Evolutionary conservation across 768 basidiomycete species (phyloP), one percentile per base, ranked within the genome.

Genomic region (Tephrocybe rancida): DNA sequence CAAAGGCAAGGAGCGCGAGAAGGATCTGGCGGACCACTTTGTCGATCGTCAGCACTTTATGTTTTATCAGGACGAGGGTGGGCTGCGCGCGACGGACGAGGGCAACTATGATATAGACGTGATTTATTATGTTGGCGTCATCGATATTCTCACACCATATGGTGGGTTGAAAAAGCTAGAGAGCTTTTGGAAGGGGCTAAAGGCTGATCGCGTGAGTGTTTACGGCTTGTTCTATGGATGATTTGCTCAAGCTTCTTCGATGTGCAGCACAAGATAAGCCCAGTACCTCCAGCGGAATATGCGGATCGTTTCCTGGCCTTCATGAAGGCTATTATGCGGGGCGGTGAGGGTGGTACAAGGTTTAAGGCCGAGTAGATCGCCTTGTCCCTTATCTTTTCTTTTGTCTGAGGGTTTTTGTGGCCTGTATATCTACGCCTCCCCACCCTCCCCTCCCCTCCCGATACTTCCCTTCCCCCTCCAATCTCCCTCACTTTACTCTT

Each of bases 31-130:
- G 19, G 54, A 59, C 34, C 58, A 59, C 60, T 76, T 82, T 2
- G 81, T 84, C 30, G 84, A 89, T 52, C 73, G 83, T 14, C 77
- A 85, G 29, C 83, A 91, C 53, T 93, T 96, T 66, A 70, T 98
- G 24, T 99, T 99, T 71, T 98, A 97, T 66, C 92, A 95, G 62
- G 95, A 99, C 65, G 97, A 98, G 61, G 95, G 95, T 11, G 97
- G 97, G 0, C 66, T 96, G 39, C 81, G 89, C 27, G 92, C 95
- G 30, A 97, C 96, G 16, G 86, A 95, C 67, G 95, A 98, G 62
- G 71, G 69, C 8, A 96, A 98, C 67, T 77, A 81, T 18, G 69
- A 77, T 1, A 70, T 87, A 71, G 87, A 88, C 58, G 84, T 83
- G 43, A 88, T 97, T 50, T 97, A 96, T 69, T 98, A 98, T 69